Base-by-base conservation (phyloP, 495 filamentous ascomycete genomes). In the Penicillium chermesinum region DNA sequence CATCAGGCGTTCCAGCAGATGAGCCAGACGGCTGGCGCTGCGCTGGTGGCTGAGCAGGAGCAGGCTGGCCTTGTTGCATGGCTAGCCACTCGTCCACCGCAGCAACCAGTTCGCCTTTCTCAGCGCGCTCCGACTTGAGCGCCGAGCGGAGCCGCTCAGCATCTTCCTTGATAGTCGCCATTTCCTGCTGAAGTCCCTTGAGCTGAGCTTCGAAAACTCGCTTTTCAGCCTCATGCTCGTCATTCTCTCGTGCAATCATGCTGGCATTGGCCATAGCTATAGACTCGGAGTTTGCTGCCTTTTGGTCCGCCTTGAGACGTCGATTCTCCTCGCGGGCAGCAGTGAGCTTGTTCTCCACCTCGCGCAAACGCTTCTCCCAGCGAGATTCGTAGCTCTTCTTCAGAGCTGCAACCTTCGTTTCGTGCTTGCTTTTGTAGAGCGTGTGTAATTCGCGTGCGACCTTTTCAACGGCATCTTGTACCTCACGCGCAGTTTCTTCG, bases 391-490 rank as follows among this genome's bases (percentile, higher is more conserved):
- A 97, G 64, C 84, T 90, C 65, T 96, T 96, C 71, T 96, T 96
- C 48, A 98, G 74, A 7, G 89, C 90, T 0, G 86, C 79, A 19
- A 97, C 91, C 69, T 98, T 98, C 38, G 82, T 86, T 70, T 96
- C 91, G 61, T 98, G 94, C 62, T 98, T 98, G 61, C 81, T 78
- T 69, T 96, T 96, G 74, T 98, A 98, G n/a, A 95, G 75, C 0
- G 80, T 76, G 58, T 98, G 93, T 18, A 97, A 76, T 57, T 98
- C 93, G 9, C 86, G 78, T 2, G 87, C 91, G 21, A 95, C 88
- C 49, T 85, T 86, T 65, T 91, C 87, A n/a, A 97, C 88, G 13
- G 94, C 91, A 30, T 89, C 82, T 54, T 96, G 89, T 15, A 89
- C 82, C 34, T 76, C 73, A 0, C 70, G 74, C 7, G 72, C 68